Evolutionary conservation across 345 rosid species (phyloP), one percentile per base, ranked within the genome.

Genomic region (Pistacia integerrima): DNA sequence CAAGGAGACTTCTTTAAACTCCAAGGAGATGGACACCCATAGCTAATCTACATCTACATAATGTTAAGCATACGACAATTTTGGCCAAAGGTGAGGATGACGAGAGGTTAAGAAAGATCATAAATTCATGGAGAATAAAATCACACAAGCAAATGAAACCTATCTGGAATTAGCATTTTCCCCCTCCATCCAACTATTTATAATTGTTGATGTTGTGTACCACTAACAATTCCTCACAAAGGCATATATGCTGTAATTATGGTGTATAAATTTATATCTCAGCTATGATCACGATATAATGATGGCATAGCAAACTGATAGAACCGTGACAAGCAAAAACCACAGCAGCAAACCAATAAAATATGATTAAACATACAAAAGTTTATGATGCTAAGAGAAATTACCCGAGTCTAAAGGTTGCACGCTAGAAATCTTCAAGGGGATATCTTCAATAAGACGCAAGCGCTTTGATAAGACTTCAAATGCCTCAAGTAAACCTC

Each of bases 331-430:
- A 48, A 66, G n/a, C 52, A 28, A 38, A 30, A 60, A 25, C 59
- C 28, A 56, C n/a, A 60, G 18, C 5, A 67, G 36, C 20, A 25
- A 55, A 67, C 69, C 7, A 48, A 5, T 13, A 46, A 13, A 67
- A 67, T 18, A 63, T 11, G 59, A 68, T 8, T 33, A 54, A 67
- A 67, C 13, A 61, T 67, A 48, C 25, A 3, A 67, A 62, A 52
- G 65, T 36, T 33, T 68, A 55, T 63, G 30, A 13, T 16, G 75
- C 52, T 63, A 64, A 69, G 63, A 77, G 5, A 54, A 58, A 44
- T 62, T 87, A 95, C 99, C 99, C 74, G 97, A 88, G 84, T 92
- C 90, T 61, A 94, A 78, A 65, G 97, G 91, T 86, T 93, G 97
- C 71, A 91, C 96, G 46, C 90, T 88, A 81, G 98, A 90, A 51